Percentiles rank a stretch among this genome's conserved stretches.
Conservation (phyloP, 2,329 filamentous ascomycete species). For the Pseudocercospora fijiensis region DNA sequence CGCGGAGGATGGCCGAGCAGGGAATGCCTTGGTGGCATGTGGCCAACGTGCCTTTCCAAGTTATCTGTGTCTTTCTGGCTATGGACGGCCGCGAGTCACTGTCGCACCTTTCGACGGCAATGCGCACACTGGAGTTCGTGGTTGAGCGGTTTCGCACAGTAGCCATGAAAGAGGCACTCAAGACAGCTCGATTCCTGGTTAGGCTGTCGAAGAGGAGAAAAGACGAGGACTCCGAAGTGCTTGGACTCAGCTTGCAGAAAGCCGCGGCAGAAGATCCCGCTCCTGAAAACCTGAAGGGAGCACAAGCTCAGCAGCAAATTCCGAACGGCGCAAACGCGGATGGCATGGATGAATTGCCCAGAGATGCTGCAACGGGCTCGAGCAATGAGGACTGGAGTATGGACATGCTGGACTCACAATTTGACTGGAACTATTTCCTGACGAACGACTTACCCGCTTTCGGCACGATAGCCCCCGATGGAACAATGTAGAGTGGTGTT, state of each 20-base stretch:
- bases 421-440: constrained; percentile 38
- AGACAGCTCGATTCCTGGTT: constrained; percentile 56
- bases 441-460: constrained; percentile 37
- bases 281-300: constrained; percentile 20
- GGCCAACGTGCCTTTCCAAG: constrained; percentile 60
- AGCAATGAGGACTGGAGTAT: constrained; percentile 38
- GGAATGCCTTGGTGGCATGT: constrained; percentile 59
- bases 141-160: constrained; percentile 35
- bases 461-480: constrained; percentile 36
- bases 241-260: constrained; percentile 26
- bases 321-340: constrained; percentile 14
- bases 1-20: constrained; percentile 47
- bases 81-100: constrained; percentile 55
- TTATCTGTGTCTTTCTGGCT: constrained; percentile 56
- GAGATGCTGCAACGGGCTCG: constrained; percentile 21
- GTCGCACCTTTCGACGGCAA: constrained; percentile 51
- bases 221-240: constrained; percentile 29
- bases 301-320: not conserved
- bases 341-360: constrained; percentile 17
- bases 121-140: constrained; percentile 42
- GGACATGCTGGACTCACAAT: constrained; percentile 35
- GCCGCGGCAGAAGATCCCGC: constrained; percentile 25
- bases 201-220: constrained; percentile 48
- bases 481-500: constrained; percentile 30
- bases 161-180: constrained; percentile 53